These are phyloP conservation scores for Microascus cirrosus DNA, from an alignment of 2,329 filamentous ascomycete genomes.

Conservation along the genomic window DNA sequence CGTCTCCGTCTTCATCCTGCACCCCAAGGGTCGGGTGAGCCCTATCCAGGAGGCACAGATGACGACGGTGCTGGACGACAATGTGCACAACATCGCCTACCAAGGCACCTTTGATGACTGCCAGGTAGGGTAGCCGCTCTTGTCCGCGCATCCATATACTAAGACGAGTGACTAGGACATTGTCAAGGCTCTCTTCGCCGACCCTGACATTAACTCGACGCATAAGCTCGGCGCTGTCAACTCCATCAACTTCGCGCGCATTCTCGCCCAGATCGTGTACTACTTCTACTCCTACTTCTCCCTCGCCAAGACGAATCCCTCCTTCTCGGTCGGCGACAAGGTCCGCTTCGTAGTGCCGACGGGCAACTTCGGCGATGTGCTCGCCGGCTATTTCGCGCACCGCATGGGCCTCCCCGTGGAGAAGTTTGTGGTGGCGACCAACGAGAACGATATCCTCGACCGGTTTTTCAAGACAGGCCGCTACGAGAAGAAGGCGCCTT, in stretches of 20 bases:
- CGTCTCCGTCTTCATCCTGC: slow-evolving; percentile 89
- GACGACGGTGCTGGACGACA: slow-evolving; percentile 83
- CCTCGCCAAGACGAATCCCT: slow-evolving; percentile 49
- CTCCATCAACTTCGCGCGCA: slow-evolving; percentile 92
- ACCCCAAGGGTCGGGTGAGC: slow-evolving; percentile 82
- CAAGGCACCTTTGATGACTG: slow-evolving; percentile 93
- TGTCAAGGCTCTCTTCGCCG: slow-evolving; percentile 84
- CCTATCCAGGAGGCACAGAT: slow-evolving; percentile 94
- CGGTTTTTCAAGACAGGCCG: slow-evolving; percentile 85
- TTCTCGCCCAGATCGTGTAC: slow-evolving; percentile 93
- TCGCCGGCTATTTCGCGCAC: slow-evolving; percentile 86
- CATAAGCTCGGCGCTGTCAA: slow-evolving; percentile 88
- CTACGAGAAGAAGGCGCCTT: slow-evolving; percentile 69
- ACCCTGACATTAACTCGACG: slow-evolving; percentile 69
- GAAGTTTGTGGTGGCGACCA: slow-evolving; percentile 86
- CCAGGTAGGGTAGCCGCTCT: slow-evolving; percentile 41
- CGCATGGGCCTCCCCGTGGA: slow-evolving; percentile 81
- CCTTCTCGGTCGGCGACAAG: slow-evolving; percentile 54
- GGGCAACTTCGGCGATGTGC: slow-evolving; percentile 92
- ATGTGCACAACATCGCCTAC: slow-evolving; percentile 87
- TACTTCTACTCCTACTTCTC: slow-evolving; percentile 94
- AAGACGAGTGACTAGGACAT: slow-evolving; percentile 49
- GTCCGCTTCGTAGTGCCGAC: slow-evolving; percentile 85
- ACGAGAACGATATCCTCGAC: slow-evolving; percentile 95
- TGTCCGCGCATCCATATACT: not conserved